phyloP scores from a whole-genome alignment of 768 basidiomycete species.

The Cystobasidium ongulense region DNA sequence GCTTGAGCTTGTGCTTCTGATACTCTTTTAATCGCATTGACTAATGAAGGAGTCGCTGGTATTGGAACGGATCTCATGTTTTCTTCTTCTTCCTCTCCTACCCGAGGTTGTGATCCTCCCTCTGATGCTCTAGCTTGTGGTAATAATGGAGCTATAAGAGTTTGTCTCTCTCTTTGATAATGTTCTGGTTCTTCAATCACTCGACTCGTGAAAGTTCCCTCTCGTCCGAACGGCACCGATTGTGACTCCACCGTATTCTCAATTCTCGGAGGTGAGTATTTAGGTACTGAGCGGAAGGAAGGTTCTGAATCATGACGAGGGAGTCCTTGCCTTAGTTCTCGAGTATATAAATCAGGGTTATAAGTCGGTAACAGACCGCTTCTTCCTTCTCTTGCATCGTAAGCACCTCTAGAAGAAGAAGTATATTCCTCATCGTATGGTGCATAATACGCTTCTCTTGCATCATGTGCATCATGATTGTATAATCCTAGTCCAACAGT shows the following conservation, averaged over 20 bases:
- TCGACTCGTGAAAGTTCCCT: neutral
- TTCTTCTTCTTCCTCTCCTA: neutral
- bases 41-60: conserved; percentile 32
- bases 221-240: neutral
- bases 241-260: too few relatives aligned
- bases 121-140: neutral
- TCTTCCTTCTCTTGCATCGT: neutral
- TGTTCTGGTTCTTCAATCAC: neutral
- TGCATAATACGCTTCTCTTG: neutral
- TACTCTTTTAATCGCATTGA: conserved; percentile 33
- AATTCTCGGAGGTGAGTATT: conserved; percentile 12
- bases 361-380: neutral
- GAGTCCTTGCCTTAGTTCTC: neutral
- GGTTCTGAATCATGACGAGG: conserved; percentile 7
- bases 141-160: neutral
- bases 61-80: conserved; percentile 5
- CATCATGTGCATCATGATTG: neutral
- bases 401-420: neutral
- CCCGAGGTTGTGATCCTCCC: neutral
- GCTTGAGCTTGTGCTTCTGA: conserved; percentile 31
- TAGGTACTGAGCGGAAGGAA: conserved; percentile 10
- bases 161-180: neutral
- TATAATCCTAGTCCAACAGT: neutral
- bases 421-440: neutral
- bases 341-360: neutral